Evolutionary conservation across 177 flowering plant genomes (phyloP), one percentile per base, ranked within the genome.

Genomic region (Tripterygium wilfordii): DNA sequence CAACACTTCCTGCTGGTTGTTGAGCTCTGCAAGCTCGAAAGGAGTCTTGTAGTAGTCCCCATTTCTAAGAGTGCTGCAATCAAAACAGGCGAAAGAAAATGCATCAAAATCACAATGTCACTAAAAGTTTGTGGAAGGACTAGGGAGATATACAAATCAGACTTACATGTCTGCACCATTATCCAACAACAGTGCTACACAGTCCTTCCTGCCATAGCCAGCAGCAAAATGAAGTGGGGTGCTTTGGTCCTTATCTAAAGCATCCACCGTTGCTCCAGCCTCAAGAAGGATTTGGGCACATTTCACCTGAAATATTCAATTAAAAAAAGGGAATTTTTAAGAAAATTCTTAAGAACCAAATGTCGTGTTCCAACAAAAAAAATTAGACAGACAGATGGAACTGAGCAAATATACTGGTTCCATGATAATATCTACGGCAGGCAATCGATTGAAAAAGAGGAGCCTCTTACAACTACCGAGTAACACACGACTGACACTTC

Each of bases 201-300:
- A 91, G 55, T 88, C 96, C 68, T 91, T 91, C 62, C 90, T 75
- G 36, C 98, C 98, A 67, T 91, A 91, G 26, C 98, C 98, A 68
- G 98, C 86, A 22, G 98, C 96, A 69, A 88, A 91, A 53, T 91
- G 98, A 54, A 91, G 92, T 4, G 98, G 90, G 18, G 98, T 85
- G 68, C 88, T 91, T 69, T 88, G 88, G 22, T 85, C 88, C 60
- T 85, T 81, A 51, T 88, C 96, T 60, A 88, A 60, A 31, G 92
- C 96, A 71, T 88, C 92, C 51, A 85, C 95, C n/a, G 57, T 59
- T 3, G 94, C 90, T 41, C 96, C 96, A 49, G 90, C 95, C 61
- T 85, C 95, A 20, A 88, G 69, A 30, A 88, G 94, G 31, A 82
- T 53, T 53, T 77, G 85, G 53, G 95, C 90, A 68, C 95, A 88